Conservation (phyloP, 345 rosid genomes). For the Populus davidiana region DNA sequence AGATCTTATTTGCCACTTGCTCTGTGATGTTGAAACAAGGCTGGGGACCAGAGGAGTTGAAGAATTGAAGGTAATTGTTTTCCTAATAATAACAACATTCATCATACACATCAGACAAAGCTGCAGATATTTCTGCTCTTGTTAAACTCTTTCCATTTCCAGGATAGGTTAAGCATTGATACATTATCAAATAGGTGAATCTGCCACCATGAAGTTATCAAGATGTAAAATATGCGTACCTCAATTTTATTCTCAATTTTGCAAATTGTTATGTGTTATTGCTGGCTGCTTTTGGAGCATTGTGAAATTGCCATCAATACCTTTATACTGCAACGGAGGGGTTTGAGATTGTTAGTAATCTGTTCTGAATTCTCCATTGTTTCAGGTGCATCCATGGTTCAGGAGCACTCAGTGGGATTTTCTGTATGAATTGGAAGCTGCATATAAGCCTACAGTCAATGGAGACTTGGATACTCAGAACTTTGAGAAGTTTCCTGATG, state of each 20-base stretch:
- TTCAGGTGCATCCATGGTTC: conserved; percentile 87
- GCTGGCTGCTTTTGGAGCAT: neutral
- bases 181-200: neutral
- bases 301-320: neutral
- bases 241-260: neutral
- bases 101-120: neutral
- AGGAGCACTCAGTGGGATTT: conserved; percentile 71
- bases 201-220: neutral
- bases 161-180: neutral
- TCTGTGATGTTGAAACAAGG: conserved; percentile 87
- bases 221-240: neutral
- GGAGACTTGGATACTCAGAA: conserved; percentile 97
- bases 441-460: conserved; percentile 69
- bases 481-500: conserved; percentile 96
- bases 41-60: conserved; percentile 88
- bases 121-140: neutral
- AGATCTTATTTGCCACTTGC: conserved; percentile 83
- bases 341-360: conserved; percentile 15
- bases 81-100: neutral
- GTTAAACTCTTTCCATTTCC: neutral
- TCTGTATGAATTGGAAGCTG: conserved; percentile 86
- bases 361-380: conserved; percentile 18
- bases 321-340: neutral
- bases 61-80: conserved; percentile 70
- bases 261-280: neutral